phyloP scores from a whole-genome alignment of 1,284 basidiomycete genomes.

The Fomitiporia mediterranea region DNA sequence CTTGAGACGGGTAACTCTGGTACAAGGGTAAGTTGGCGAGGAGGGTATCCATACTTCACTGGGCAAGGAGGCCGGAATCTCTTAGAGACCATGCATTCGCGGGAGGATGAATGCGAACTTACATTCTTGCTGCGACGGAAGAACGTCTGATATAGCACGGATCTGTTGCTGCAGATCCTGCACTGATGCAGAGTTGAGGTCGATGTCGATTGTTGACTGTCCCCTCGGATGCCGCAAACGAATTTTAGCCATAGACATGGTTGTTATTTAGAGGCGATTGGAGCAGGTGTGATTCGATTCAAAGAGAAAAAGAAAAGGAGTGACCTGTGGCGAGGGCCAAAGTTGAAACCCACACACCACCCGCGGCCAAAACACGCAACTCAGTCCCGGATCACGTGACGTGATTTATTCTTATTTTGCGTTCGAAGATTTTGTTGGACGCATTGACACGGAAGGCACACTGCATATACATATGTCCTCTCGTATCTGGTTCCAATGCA shows the following conservation, averaged over 20 bases:
- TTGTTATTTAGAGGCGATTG: not conserved
- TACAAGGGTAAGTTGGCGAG: constrained; percentile 63
- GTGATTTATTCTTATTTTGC: too few species aligned
- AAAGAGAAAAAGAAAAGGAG: too few species aligned
- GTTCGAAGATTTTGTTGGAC: too few species aligned
- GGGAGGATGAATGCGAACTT: constrained; percentile 30
- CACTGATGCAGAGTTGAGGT: constrained; percentile 58
- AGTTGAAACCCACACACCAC: too few species aligned
- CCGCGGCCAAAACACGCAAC: too few species aligned
- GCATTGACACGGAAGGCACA: too few species aligned
- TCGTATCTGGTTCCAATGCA: too few species aligned
- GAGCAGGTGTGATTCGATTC: too few species aligned
- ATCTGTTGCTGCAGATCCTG: constrained; percentile 72
- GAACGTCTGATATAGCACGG: constrained; percentile 60
- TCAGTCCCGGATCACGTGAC: too few species aligned
- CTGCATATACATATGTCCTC: too few species aligned
- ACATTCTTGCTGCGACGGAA: constrained; percentile 75
- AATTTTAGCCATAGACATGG: constrained; percentile 25
- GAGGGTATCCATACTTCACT: constrained; percentile 89
- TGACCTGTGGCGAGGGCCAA: too few species aligned
- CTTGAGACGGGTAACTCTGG: constrained; percentile 68
- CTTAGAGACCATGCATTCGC: not conserved
- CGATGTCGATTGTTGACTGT: constrained; percentile 71
- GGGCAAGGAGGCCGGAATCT: not conserved
- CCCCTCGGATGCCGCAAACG: constrained; percentile 47